Conservation (phyloP, 306 rosid genomes). For the Malus sylvestris region DNA sequence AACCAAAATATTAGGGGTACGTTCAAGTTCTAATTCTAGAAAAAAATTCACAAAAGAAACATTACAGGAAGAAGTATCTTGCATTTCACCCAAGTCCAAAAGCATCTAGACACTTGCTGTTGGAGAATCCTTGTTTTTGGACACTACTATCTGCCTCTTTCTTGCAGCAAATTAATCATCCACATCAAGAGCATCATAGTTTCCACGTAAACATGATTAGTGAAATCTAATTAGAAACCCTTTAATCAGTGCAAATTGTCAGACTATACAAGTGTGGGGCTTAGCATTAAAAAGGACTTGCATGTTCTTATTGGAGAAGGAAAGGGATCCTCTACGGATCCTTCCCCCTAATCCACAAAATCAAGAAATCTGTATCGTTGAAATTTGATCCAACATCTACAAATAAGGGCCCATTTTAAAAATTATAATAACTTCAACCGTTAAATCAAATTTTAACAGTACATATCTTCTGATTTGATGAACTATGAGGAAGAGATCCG, state of each 20-base stretch:
- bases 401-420: no score
- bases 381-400: no score
- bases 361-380: no score
- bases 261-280: background rate
- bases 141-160: background rate
- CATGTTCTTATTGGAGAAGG: background rate
- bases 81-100: conserved; percentile 15
- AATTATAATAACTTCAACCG: no score
- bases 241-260: conserved; percentile 7
- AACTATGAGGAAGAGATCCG: no score
- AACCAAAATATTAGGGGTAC: background rate
- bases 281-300: background rate
- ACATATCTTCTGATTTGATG: no score
- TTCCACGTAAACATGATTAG: background rate
- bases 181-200: background rate
- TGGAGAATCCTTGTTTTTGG: conserved; percentile 8
- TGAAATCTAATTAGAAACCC: background rate
- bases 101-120: conserved; percentile 13
- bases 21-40: background rate
- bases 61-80: background rate
- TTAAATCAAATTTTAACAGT: no score
- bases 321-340: no score
- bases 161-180: conserved; percentile 4
- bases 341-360: no score
- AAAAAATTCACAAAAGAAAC: background rate